A percentile compares a stretch with the other conserved stretches of the same genome.
These are phyloP conservation scores for Nymphaea thermarum DNA, from an alignment of 164 flowering plant species.

Conservation along the genomic window DNA sequence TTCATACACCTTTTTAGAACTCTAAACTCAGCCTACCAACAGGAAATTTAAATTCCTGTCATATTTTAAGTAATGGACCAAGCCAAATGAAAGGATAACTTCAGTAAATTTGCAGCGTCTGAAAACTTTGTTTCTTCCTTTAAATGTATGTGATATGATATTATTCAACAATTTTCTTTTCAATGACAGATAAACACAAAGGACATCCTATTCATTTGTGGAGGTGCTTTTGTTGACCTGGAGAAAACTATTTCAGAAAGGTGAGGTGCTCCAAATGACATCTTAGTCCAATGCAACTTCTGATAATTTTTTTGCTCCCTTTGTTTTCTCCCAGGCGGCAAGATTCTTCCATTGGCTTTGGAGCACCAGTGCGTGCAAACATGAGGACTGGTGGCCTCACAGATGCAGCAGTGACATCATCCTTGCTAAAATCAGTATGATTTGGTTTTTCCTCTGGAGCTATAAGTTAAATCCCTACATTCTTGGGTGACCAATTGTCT, in stretches of 20 bases:
- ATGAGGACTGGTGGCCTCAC: constrained; percentile 72
- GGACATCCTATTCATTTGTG: constrained; percentile 95
- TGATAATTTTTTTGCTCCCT: not conserved
- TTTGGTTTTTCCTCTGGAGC: not conserved
- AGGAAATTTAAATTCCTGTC: no score
- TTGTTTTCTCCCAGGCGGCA: constrained; percentile 47
- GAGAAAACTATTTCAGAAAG: constrained; percentile 98
- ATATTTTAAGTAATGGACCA: no score
- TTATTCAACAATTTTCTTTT: not conserved
- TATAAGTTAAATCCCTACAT: not conserved
- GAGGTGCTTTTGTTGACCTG: constrained; percentile 94
- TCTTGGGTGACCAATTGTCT: not conserved
- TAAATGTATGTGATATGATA: not conserved
- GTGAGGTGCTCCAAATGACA: constrained; percentile 17
- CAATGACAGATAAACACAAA: constrained; percentile 81
- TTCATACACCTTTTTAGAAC: no score
- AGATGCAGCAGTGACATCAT: constrained; percentile 65
- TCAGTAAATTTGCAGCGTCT: not conserved
- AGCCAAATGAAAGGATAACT: no score
- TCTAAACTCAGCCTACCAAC: no score
- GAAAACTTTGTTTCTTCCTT: not conserved
- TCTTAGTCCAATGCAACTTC: not conserved
- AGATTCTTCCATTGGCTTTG: constrained; percentile 98
- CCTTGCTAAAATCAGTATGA: constrained; percentile 76
- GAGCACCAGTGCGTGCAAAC: constrained; percentile 98